Evolutionary conservation across 176 grass and related monocot genomes (phyloP).

Genomic region (Microstegium vimineum): DNA sequence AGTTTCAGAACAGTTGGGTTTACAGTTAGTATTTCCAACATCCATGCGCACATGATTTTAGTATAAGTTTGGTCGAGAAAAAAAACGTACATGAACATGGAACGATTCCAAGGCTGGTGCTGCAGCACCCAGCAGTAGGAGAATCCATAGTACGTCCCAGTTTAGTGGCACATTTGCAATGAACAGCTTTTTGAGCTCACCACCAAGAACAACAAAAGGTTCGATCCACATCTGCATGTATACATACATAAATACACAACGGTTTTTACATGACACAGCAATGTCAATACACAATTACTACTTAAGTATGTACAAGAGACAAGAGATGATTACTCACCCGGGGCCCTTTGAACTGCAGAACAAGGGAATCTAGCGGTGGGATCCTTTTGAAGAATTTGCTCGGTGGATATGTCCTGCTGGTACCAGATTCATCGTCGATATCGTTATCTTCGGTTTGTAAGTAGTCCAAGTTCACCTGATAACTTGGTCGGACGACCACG

Average conservation of each 20-base stretch:
- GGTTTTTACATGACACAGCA: not conserved
- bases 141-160: constrained; percentile 12
- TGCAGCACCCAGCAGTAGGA: constrained; percentile 1
- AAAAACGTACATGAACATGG: not conserved
- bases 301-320: not conserved
- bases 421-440: not conserved
- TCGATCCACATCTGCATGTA: constrained; percentile 24
- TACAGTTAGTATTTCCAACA: not conserved
- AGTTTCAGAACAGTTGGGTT: not conserved
- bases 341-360: constrained; percentile 23
- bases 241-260: not conserved
- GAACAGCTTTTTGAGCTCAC: constrained; percentile 3
- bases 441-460: not conserved
- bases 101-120: constrained; percentile 4
- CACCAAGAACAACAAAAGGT: not conserved
- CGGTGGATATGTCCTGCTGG: not conserved
- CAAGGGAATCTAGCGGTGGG: constrained; percentile 9
- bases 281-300: not conserved
- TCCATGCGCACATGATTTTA: not conserved
- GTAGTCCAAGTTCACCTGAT: constrained; percentile 21
- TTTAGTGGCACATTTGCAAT: constrained; percentile 13
- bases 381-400: constrained; percentile 26
- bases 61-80: not conserved
- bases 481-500: constrained; percentile 9
- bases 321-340: not conserved